Percentiles rank a stretch among this genome's conserved stretches.
phyloP scores from a whole-genome alignment of 2,329 filamentous ascomycete species.

The Ophiostoma tasmaniense region DNA sequence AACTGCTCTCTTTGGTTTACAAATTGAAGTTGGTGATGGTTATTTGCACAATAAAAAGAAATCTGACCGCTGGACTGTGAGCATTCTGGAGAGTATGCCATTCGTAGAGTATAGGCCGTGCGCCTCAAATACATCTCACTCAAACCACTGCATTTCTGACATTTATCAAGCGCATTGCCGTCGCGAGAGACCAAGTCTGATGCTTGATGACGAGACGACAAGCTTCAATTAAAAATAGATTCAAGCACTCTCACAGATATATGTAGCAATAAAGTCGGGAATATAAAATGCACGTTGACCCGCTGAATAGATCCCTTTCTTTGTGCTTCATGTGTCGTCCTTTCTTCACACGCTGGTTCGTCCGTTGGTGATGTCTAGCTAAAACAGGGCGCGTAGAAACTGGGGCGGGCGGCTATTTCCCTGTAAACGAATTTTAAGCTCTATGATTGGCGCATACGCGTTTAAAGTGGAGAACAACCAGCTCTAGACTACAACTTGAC shows the following conservation, averaged over 20 bases:
- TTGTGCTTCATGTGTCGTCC: neutral
- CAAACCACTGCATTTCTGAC: neutral
- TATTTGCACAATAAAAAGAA: neutral
- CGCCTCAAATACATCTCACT: neutral
- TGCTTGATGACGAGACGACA: neutral
- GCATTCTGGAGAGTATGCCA: neutral
- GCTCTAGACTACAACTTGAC: neutral
- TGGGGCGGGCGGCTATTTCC: conserved; percentile 6
- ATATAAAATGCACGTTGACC: neutral
- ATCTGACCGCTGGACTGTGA: neutral
- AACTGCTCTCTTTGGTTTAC: neutral
- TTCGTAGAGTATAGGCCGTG: neutral
- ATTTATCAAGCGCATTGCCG: neutral
- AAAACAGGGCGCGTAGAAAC: neutral
- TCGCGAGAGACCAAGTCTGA: neutral
- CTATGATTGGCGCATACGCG: neutral
- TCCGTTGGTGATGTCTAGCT: neutral
- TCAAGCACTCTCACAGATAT: neutral
- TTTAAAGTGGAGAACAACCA: neutral
- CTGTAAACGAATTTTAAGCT: neutral
- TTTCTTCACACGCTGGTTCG: neutral
- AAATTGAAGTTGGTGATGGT: neutral
- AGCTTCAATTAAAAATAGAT: neutral
- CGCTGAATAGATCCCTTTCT: neutral
- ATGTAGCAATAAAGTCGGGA: neutral